Percentiles rank a stretch among this genome's conserved stretches.
Evolutionary conservation across 1,139 yeast genomes (phyloP).

Genomic region (Debaryomyces robertsiae): DNA sequence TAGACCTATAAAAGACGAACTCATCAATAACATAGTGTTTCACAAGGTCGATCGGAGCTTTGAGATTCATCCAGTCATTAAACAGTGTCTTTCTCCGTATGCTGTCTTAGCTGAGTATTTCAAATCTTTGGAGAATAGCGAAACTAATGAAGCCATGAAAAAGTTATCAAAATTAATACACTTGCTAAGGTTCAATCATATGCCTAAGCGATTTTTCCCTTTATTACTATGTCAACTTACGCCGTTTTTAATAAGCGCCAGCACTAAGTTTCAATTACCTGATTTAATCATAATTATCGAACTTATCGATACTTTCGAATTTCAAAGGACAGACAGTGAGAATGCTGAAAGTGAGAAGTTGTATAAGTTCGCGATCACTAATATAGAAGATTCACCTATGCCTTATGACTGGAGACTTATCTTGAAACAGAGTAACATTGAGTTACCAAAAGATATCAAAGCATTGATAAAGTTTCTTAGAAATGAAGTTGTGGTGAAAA

Average conservation of each 20-base stretch:
- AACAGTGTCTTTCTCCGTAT: slow-evolving; percentile 72
- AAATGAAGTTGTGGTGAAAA: slow-evolving; percentile 34
- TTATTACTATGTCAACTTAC: slow-evolving; percentile 52
- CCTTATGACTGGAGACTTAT: slow-evolving; percentile 40
- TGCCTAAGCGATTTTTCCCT: slow-evolving; percentile 62
- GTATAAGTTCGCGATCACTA: slow-evolving; percentile 33
- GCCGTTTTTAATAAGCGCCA: slow-evolving; percentile 39
- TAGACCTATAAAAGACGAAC: slow-evolving; percentile 54
- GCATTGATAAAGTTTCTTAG: slow-evolving; percentile 33
- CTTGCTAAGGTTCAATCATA: slow-evolving; percentile 62
- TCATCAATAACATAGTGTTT: slow-evolving; percentile 55
- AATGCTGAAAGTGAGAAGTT: slow-evolving; percentile 33
- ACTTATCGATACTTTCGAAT: slow-evolving; percentile 50
- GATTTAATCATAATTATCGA: slow-evolving; percentile 52
- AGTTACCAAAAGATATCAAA: slow-evolving; percentile 28
- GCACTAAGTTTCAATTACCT: slow-evolving; percentile 37
- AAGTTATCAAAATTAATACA: slow-evolving; percentile 47
- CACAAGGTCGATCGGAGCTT: slow-evolving; percentile 38
- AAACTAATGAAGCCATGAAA: slow-evolving; percentile 28
- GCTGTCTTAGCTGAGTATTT: slow-evolving; percentile 62
- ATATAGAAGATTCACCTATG: slow-evolving; percentile 22
- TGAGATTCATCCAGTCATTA: slow-evolving; percentile 55
- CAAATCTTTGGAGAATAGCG: slow-evolving; percentile 29
- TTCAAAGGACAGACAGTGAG: slow-evolving; percentile 26
- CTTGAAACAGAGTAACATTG: slow-evolving; percentile 18